phyloP scores from a whole-genome alignment of 371 early-diverging fungal genomes.

The Paraphysoderma sedebokerense region DNA sequence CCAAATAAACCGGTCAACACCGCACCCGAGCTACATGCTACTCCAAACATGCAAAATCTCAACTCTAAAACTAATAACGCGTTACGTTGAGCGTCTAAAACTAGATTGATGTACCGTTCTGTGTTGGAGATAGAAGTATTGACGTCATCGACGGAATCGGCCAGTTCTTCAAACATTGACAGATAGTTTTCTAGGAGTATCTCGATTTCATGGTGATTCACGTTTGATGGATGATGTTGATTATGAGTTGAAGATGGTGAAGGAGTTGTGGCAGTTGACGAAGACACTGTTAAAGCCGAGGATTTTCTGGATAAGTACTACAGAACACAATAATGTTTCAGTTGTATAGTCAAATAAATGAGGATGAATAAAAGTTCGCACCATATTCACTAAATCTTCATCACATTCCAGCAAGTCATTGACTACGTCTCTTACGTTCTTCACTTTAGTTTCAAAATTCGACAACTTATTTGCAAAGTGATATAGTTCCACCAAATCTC shows the following conservation, averaged over 20 bases:
- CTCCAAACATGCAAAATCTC: constrained; percentile 2
- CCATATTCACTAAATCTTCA: constrained; percentile 1
- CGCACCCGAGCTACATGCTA: constrained; percentile 1
- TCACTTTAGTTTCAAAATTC: background rate
- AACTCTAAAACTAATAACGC: constrained; percentile 1
- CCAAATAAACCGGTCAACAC: constrained; percentile 1
- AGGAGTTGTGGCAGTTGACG: no score
- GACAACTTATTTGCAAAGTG: background rate
- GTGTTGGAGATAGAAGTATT: background rate
- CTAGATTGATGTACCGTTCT: constrained; percentile 1
- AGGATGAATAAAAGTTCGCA: background rate
- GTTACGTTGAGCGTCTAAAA: constrained; percentile 4
- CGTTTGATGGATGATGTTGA: no score
- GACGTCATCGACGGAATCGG: background rate
- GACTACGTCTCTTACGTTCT: constrained; percentile 1
- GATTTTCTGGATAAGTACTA: no score
- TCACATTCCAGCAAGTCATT: constrained; percentile 1
- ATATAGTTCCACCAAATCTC: background rate
- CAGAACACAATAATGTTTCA: no score
- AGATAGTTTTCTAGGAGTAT: constrained; percentile 1
- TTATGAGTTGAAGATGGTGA: no score
- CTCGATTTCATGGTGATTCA: constrained; percentile 2
- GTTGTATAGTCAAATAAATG: no score
- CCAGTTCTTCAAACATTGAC: constrained; percentile 1
- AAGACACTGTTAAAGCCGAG: no score